A percentile compares a stretch with the other conserved stretches of the same genome.
Conservation (phyloP, 139 green algal species). For the Chlorella sp. region DNA sequence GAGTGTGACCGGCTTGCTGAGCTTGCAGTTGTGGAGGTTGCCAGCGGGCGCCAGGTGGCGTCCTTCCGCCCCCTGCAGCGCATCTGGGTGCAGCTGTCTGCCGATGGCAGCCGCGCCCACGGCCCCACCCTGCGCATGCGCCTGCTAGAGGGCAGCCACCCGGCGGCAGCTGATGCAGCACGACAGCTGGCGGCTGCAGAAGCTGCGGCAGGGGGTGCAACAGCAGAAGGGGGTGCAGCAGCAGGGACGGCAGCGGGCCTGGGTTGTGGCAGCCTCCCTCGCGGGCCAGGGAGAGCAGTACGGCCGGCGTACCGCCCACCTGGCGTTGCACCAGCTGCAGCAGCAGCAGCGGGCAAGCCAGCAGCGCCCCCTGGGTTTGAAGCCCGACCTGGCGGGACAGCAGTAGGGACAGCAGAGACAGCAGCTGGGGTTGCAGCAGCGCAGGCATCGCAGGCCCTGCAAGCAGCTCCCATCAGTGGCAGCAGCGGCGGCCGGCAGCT, state of each 20-base stretch:
- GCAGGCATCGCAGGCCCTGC: not conserved
- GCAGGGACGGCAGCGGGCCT: not conserved
- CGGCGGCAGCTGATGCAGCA: constrained; percentile 31
- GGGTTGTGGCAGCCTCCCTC: not conserved
- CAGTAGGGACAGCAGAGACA: not conserved
- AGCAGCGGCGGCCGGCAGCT: not conserved
- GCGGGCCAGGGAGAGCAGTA: not conserved
- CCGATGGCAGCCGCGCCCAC: constrained; percentile 54
- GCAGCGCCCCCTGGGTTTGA: not conserved
- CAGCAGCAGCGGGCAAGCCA: not conserved
- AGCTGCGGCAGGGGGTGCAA: not conserved
- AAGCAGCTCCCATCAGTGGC: not conserved
- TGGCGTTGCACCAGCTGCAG: not conserved
- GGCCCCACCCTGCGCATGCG: constrained; percentile 58
- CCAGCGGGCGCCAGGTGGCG: constrained; percentile 16
- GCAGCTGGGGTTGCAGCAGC: not conserved
- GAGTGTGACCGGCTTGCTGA: not conserved
- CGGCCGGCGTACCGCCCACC: not conserved
- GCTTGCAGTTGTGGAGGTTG: not conserved
- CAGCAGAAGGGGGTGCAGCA: not conserved
- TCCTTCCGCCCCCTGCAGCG: constrained; percentile 40
- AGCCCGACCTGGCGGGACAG: not conserved
- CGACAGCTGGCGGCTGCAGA: constrained; percentile 11
- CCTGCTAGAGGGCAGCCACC: constrained; percentile 47
- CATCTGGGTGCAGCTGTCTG: constrained; percentile 58